phyloP scores from a whole-genome alignment of 352 stramenopile species.

The Phytopythium kandeliae region DNA sequence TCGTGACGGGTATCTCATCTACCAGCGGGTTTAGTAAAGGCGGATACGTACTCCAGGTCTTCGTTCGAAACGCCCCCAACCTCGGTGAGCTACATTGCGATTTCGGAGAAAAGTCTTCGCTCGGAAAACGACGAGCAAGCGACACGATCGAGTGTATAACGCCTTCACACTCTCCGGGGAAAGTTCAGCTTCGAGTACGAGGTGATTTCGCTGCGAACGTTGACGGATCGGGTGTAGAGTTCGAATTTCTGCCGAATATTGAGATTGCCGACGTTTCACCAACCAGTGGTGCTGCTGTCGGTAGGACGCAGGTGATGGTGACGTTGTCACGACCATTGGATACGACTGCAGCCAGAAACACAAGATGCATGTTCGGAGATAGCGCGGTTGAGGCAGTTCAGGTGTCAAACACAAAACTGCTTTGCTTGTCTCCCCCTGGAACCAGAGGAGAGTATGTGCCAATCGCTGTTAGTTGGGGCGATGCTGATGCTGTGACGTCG shows the following conservation, averaged over 20 bases:
- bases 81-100: constrained; percentile 15
- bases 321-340: constrained; percentile 16
- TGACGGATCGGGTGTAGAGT: constrained; percentile 11
- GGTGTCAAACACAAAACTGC: constrained; percentile 9
- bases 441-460: constrained; percentile 8
- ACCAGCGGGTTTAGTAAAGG: constrained; percentile 24
- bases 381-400: constrained; percentile 5
- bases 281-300: constrained; percentile 12
- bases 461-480: constrained; percentile 17
- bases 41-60: constrained; percentile 15
- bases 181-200: constrained; percentile 14
- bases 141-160: constrained; percentile 18
- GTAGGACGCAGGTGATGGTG: constrained; percentile 21
- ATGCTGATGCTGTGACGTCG: constrained; percentile 13
- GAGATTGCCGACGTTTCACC: constrained; percentile 16
- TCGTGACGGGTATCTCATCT: constrained; percentile 13
- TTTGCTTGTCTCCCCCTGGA: constrained; percentile 16
- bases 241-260: constrained; percentile 26
- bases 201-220: constrained; percentile 6
- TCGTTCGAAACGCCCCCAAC: constrained; percentile 8
- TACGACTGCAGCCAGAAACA: constrained; percentile 1
- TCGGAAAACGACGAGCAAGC: constrained; percentile 11
- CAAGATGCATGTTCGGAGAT: constrained; percentile 26
- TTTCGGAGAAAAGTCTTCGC: constrained; percentile 16
- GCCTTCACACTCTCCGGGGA: constrained; percentile 12